Evolutionary conservation across 1,139 yeast species (phyloP), one percentile per base, ranked within the genome.

Genomic region (Sugiyamaella japonica): DNA sequence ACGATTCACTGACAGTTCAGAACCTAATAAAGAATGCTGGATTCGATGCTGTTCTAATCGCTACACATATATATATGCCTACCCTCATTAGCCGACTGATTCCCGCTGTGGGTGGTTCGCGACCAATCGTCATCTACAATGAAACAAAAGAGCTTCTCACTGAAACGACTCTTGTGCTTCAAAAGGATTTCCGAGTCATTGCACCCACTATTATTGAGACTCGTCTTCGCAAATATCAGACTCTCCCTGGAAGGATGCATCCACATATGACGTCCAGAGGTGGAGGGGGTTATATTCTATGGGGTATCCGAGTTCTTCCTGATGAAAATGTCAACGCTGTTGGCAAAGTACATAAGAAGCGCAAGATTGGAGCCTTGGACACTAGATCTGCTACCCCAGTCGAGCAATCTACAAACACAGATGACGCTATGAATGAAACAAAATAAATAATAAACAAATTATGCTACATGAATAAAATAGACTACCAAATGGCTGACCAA

Each of bases 201-300:
- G 95, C 95, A 0, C 96, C 97, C 4, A 81, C 90, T 2, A 83
- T 95, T 29, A 77, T 81, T 58, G 97, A 91, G 69, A 82, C 96
- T 0, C 77, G 89, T 57, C 95, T 88, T 7, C 81, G 97, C 60
- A 86, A 85, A 50, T 89, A 86, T 68, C 99, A 93, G 72, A 90
- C 97, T 3, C 82, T 93, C 29, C 90, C 96, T 10, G 99, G 99
- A 7, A 83, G 96, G 68, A 76, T 93, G 69, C 99, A 95, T 70
- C 99, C 99, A 0, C 71, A 85, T 57, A 95, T 93, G 99, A 88
- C 97, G 0, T 85, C 86, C 79, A 80, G 89, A 66, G 91, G 96
- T 2, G 93, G 86, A 55, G 98, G 98, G 50, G 99, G 99, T 0
- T 93, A 84, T 68, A 70, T 93, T 1, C 74, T 91, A 61, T 81